Conservation (phyloP, 129 eudicot species). For the Calendula officinalis region DNA sequence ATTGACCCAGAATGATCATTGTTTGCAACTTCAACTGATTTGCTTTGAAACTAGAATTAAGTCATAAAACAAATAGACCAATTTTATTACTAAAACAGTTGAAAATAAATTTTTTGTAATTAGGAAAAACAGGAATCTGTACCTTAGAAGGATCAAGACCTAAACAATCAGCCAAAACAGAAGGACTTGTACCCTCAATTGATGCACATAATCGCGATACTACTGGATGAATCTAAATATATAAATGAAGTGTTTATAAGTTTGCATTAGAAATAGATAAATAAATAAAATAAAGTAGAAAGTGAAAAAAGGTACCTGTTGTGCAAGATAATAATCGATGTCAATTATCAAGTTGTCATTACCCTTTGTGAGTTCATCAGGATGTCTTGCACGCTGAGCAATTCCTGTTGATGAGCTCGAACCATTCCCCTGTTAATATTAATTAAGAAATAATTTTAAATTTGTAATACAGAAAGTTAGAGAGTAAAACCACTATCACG, state of each 20-base stretch:
- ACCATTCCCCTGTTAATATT: constrained; percentile 45
- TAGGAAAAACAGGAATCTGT: not conserved
- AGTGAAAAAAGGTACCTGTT: constrained; percentile 45
- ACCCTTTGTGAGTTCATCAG: constrained; percentile 76
- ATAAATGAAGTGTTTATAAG: not conserved
- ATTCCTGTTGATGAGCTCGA: constrained; percentile 58
- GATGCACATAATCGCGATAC: constrained; percentile 86
- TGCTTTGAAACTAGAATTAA: constrained; percentile 70
- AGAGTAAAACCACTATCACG: constrained; percentile 4
- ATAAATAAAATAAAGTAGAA: not conserved
- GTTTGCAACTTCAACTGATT: constrained; percentile 53
- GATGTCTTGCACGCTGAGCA: constrained; percentile 93
- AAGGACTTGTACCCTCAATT: constrained; percentile 87
- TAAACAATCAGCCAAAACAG: constrained; percentile 80
- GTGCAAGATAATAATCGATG: constrained; percentile 81
- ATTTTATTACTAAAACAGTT: constrained; percentile 3
- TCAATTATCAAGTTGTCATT: constrained; percentile 74
- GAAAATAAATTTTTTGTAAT: not conserved
- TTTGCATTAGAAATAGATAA: not conserved
- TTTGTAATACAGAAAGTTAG: not conserved
- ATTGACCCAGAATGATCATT: constrained; percentile 68
- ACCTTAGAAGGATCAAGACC: constrained; percentile 94
- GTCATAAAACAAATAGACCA: constrained; percentile 2
- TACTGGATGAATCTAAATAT: constrained; percentile 81
- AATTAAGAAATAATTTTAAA: not conserved